Evolutionary conservation across 75 land plant genomes (phyloP).

Genomic region (Pinus albicaulis): DNA sequence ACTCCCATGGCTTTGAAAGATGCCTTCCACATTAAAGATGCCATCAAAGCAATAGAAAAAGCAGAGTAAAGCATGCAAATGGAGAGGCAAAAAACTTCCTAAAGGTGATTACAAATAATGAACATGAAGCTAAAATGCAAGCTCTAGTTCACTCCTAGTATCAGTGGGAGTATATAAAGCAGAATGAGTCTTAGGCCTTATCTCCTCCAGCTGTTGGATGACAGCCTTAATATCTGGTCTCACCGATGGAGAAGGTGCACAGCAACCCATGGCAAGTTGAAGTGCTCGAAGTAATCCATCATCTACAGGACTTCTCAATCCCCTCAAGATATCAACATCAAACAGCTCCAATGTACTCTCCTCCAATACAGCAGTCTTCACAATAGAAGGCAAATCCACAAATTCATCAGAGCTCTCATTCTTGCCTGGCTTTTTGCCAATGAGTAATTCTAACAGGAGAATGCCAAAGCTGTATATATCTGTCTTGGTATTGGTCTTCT

Average conservation of each 20-base stretch:
- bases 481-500: slow-evolving; percentile 26
- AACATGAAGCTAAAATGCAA: slow-evolving; percentile 9
- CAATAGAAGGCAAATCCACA: slow-evolving; percentile 21
- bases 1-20: too few relatives aligned
- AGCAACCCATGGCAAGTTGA: slow-evolving; percentile 83
- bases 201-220: slow-evolving; percentile 59
- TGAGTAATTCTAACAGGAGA: slow-evolving; percentile 16
- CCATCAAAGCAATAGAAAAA: too few relatives aligned
- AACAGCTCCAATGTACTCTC: slow-evolving; percentile 32
- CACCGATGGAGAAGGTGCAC: slow-evolving; percentile 62
- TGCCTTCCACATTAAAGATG: too few relatives aligned
- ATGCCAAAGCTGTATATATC: slow-evolving; percentile 28
- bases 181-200: slow-evolving; percentile 22
- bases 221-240: slow-evolving; percentile 62
- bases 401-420: slow-evolving; percentile 3
- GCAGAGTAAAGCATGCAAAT: too few relatives aligned
- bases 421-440: slow-evolving; percentile 17
- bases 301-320: slow-evolving; percentile 27
- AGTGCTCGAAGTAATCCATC: slow-evolving; percentile 52
- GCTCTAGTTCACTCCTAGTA: slow-evolving; percentile 9
- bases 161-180: not conserved
- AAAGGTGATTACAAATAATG: not conserved
- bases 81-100: too few relatives aligned
- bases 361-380: slow-evolving; percentile 32
- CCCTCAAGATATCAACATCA: slow-evolving; percentile 24